phyloP scores from a whole-genome alignment of 129 eudicot genomes.

The Calendula officinalis region DNA sequence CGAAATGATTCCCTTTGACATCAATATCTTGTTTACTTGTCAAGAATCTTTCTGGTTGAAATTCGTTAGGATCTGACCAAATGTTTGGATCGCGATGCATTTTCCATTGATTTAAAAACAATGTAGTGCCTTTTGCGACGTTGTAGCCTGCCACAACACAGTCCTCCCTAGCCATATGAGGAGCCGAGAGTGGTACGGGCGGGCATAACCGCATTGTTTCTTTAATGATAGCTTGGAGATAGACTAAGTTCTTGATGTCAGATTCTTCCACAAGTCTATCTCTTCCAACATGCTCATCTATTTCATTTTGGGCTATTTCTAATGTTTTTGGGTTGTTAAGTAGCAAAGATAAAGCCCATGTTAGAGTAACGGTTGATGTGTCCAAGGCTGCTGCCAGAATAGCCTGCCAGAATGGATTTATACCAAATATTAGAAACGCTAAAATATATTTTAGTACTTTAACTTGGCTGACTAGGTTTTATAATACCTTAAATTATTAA shows the following conservation, averaged over 20 bases:
- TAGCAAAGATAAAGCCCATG: slow-evolving; percentile 44
- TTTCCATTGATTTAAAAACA: slow-evolving; percentile 36
- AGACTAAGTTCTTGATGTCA: slow-evolving; percentile 38
- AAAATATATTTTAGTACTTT: too few relatives aligned
- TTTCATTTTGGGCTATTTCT: slow-evolving; percentile 11
- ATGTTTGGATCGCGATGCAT: slow-evolving; percentile 26
- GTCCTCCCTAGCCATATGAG: slow-evolving; percentile 30
- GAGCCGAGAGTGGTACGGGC: slow-evolving; percentile 30
- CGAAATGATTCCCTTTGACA: slow-evolving; percentile 27
- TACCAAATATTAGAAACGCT: neutral
- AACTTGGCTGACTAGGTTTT: too few relatives aligned
- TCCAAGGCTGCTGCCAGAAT: slow-evolving; percentile 28
- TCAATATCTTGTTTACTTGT: slow-evolving; percentile 18
- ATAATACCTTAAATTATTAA: too few relatives aligned
- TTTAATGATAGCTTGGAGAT: slow-evolving; percentile 37
- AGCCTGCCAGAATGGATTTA: slow-evolving; percentile 5
- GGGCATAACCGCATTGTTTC: slow-evolving; percentile 42
- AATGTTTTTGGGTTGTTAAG: slow-evolving; percentile 32
- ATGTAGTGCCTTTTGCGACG: slow-evolving; percentile 34
- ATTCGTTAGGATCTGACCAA: slow-evolving; percentile 31
- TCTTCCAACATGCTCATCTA: slow-evolving; percentile 39
- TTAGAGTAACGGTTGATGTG: slow-evolving; percentile 26
- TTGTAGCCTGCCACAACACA: slow-evolving; percentile 41
- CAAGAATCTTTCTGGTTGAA: slow-evolving; percentile 38
- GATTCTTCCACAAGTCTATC: slow-evolving; percentile 36